Evolutionary conservation across 441 rosid species (phyloP).

Genomic region (Euphorbia celastroides): DNA sequence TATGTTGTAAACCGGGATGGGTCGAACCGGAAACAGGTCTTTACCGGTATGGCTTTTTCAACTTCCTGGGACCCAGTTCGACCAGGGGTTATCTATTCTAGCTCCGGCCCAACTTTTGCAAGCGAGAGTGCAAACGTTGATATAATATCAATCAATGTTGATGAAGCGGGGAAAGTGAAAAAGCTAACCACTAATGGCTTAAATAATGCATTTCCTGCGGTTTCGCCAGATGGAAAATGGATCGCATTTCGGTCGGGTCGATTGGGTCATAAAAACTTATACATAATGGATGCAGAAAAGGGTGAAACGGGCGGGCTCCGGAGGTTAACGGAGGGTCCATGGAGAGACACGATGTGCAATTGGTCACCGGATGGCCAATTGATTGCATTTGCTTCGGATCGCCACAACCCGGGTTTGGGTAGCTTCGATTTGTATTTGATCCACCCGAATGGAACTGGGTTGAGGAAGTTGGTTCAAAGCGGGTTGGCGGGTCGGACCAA

Average conservation of each 20-base stretch:
- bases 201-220: constrained; percentile 80
- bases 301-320: constrained; percentile 56
- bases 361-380: constrained; percentile 80
- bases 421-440: constrained; percentile 65
- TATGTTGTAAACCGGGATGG: constrained; percentile 80
- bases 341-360: constrained; percentile 77
- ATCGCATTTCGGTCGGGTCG: constrained; percentile 72
- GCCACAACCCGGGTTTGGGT: constrained; percentile 60
- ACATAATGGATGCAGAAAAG: constrained; percentile 62
- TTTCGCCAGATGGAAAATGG: constrained; percentile 76
- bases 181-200: constrained; percentile 60
- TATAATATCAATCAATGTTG: constrained; percentile 52
- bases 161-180: constrained; percentile 28
- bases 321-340: constrained; percentile 61
- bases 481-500: constrained; percentile 62
- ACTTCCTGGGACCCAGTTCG: constrained; percentile 78
- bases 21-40: constrained; percentile 48
- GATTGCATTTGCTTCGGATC: constrained; percentile 80
- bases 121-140: constrained; percentile 60
- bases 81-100: constrained; percentile 51
- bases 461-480: constrained; percentile 61
- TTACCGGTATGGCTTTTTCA: constrained; percentile 45
- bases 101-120: constrained; percentile 72
- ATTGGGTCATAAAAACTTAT: constrained; percentile 73
- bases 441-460: constrained; percentile 75